Percentiles rank a stretch among this genome's conserved stretches.
phyloP scores from a whole-genome alignment of 2,329 filamentous ascomycete genomes.

The Diaporthe helianthi region DNA sequence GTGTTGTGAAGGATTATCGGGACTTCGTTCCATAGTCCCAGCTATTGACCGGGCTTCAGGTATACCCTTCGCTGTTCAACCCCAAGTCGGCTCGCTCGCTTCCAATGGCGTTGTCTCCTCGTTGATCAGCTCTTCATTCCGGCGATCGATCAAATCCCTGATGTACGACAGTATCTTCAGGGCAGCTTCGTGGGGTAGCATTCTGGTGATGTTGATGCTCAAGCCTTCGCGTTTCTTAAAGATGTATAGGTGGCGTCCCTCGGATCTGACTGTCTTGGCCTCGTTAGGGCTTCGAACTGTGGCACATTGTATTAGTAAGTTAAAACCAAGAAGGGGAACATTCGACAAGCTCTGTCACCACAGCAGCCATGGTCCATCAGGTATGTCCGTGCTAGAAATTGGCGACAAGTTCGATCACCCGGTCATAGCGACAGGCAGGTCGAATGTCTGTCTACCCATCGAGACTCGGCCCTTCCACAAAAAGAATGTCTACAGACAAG shows the following conservation, averaged over 20 bases:
- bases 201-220: conserved; percentile 40
- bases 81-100: conserved; percentile 31
- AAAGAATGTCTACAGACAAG: background rate
- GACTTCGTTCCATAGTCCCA: background rate
- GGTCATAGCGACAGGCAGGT: background rate
- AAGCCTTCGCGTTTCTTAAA: conserved; percentile 34
- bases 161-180: conserved; percentile 41
- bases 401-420: background rate
- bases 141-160: conserved; percentile 36
- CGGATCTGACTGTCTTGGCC: conserved; percentile 32
- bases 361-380: background rate
- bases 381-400: background rate
- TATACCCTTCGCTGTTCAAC: background rate
- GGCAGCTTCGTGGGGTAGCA: conserved; percentile 38
- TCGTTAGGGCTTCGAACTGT: conserved; percentile 34
- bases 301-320: conserved; percentile 1
- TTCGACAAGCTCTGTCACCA: background rate
- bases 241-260: conserved; percentile 32
- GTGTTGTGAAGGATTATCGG: background rate
- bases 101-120: conserved; percentile 34
- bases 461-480: background rate
- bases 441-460: too few relatives aligned
- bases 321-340: background rate
- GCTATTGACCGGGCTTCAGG: background rate
- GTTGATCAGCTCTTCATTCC: conserved; percentile 34